A percentile compares a stretch with the other conserved stretches of the same genome.
Conservation (phyloP, 1,284 basidiomycete genomes). For the Marasmius fiardii region DNA sequence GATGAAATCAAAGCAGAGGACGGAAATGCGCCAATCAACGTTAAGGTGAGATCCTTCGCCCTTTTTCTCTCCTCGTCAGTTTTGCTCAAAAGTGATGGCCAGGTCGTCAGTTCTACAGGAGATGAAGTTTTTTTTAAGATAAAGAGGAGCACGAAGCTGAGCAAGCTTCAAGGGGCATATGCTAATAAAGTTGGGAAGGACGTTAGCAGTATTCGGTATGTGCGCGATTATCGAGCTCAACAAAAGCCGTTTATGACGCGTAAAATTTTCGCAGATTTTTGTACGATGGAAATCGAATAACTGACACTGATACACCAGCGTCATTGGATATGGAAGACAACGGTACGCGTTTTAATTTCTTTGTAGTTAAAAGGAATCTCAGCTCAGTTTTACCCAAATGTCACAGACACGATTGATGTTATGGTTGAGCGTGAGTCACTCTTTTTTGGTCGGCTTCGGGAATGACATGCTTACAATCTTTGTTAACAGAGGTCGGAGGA, state of each 20-base stretch:
- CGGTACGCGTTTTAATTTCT: conserved; percentile 37
- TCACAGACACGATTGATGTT: conserved; percentile 81
- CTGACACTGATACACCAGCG: conserved; percentile 82
- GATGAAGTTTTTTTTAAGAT: conserved; percentile 99
- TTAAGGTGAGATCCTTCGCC: conserved; percentile 50
- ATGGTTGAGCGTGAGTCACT: conserved; percentile 83
- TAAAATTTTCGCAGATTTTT: conserved; percentile 59
- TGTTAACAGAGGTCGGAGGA: conserved; percentile 19
- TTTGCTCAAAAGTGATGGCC: conserved; percentile 7
- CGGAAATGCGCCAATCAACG: conserved; percentile 72
- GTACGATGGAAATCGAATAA: conserved; percentile 82
- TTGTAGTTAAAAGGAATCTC: conserved; percentile 2
- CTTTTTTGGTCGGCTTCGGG: neutral
- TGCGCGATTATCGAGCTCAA: neutral
- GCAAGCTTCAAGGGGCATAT: conserved; percentile 92
- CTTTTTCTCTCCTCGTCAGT: conserved; percentile 7
- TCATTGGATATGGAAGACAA: conserved; percentile 86
- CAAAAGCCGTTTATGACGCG: neutral
- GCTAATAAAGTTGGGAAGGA: conserved; percentile 93
- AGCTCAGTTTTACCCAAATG: neutral
- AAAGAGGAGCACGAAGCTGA: conserved; percentile 90
- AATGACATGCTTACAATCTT: neutral
- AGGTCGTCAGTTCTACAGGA: conserved; percentile 77
- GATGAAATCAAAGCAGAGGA: conserved; percentile 63
- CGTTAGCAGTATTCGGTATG: conserved; percentile 77